A percentile compares a stretch with the other conserved stretches of the same genome.
phyloP scores from a whole-genome alignment of 1,284 basidiomycete species.

The Abortiporus biennis region DNA sequence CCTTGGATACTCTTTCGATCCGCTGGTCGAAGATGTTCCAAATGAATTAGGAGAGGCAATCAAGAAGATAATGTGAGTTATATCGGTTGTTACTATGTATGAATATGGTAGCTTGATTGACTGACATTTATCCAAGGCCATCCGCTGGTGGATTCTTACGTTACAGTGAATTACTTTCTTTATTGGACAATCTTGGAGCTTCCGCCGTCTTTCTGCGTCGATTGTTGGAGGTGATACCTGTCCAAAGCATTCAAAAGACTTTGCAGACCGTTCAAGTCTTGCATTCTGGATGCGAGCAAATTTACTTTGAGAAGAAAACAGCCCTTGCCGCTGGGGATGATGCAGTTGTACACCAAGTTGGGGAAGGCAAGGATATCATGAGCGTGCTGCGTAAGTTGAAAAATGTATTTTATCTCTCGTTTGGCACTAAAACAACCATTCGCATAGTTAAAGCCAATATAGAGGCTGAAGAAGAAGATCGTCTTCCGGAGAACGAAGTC shows the following conservation, averaged over 20 bases:
- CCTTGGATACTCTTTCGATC: conserved; percentile 32
- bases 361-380: conserved; percentile 22
- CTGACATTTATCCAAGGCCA: background rate
- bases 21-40: conserved; percentile 20
- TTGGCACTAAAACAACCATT: background rate
- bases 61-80: conserved; percentile 19
- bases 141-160: background rate
- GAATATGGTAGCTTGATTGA: background rate
- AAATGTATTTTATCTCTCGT: no score
- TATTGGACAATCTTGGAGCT: conserved; percentile 4
- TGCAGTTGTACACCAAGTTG: conserved; percentile 4
- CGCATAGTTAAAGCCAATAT: conserved; percentile 21
- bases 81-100: background rate
- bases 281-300: conserved; percentile 9
- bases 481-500: conserved; percentile 17
- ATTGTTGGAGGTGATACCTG: no score
- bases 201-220: conserved; percentile 15
- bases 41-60: conserved; percentile 20
- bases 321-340: conserved; percentile 7
- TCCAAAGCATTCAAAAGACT: conserved; percentile 16
- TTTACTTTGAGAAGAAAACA: conserved; percentile 16
- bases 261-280: conserved; percentile 13
- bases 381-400: conserved; percentile 23
- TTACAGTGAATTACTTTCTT: background rate
- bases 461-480: conserved; percentile 16